Percentiles rank a stretch among this genome's conserved stretches.
These are phyloP conservation scores for Microascus cirrosus DNA, from an alignment of 2,329 filamentous ascomycete species.

Conservation along the genomic window DNA sequence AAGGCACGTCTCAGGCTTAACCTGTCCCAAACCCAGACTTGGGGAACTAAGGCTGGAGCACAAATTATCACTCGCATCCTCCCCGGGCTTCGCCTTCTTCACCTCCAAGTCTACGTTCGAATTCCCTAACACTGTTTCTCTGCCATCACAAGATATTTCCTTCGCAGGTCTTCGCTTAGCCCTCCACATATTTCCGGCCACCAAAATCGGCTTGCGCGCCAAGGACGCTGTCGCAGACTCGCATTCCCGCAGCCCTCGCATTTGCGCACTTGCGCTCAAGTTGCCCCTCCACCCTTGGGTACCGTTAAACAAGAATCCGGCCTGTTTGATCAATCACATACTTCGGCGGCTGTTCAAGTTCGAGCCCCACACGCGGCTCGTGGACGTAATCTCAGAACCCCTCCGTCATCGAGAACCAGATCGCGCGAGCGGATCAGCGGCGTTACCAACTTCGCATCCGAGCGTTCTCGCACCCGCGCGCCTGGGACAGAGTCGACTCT, in stretches of 20 bases:
- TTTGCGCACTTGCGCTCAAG: not conserved
- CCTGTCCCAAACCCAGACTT: not conserved
- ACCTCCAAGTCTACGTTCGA: not conserved
- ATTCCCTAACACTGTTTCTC: too few species aligned
- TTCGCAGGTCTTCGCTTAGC: conserved; percentile 3
- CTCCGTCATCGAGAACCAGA: not conserved
- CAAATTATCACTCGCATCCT: not conserved
- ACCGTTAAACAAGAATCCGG: not conserved
- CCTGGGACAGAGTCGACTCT: not conserved
- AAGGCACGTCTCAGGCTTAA: not conserved
- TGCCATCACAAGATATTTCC: not conserved
- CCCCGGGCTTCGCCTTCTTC: not conserved
- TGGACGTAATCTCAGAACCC: not conserved
- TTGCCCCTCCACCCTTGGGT: not conserved
- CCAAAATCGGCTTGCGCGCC: not conserved
- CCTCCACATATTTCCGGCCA: conserved; percentile 3
- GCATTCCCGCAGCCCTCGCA: not conserved
- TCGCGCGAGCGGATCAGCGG: not conserved
- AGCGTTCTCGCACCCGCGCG: not conserved
- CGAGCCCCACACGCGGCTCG: not conserved
- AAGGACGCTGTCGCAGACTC: not conserved
- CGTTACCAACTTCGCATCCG: not conserved
- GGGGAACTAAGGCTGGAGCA: not conserved
- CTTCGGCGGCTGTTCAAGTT: not conserved
- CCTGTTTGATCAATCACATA: not conserved